Base-by-base conservation (phyloP, 2,329 filamentous ascomycete species). In the Aspergillus thermomutatus region DNA sequence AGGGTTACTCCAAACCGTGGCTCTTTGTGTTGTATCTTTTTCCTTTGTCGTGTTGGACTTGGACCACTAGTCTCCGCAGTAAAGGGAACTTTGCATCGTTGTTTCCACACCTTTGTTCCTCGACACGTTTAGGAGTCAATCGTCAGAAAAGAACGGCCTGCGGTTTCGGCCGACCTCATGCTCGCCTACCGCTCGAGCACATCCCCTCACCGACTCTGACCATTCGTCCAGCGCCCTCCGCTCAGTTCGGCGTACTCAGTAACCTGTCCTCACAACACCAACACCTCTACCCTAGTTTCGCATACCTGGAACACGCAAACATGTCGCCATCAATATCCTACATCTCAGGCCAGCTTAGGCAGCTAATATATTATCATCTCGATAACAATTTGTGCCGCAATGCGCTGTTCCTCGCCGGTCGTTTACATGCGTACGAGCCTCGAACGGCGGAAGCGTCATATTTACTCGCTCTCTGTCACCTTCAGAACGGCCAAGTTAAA, bases 311-410 rank as follows among this genome's bases (percentile, higher is more conserved):
- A 40, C 45, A 43, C 48, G 25, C 45, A 34, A 74, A 40, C 66
- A 87, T 87, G 84, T 80, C 83, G 55, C 81, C 83, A 47, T 73
- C 75, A 14, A 81, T 79, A 47, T 73, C 81, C 49, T 79, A 84
- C 68, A 79, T 85, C 59, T 80, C 82, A 54, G 76, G 77, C 63
- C 86, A 88, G 72, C 78, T 88, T 67, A 80, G 85, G 67, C 83
- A 87, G 66, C 78, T 87, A 50, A 83, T 89, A 60, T 87, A 86
- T 76, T 88, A 89, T 72, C 82, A 87, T 70, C 86, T 99, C 73
- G 94, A 99, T 80, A 96, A 96, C 72, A 88, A 92, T 69, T 86
- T 92, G 40, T 83, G 89, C 70, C 87, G 92, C 55, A 97, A 96
- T 71, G 94, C 94, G 55, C 86, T 96, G 45, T 99, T 99, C 77